phyloP scores from a whole-genome alignment of 352 stramenopile species.

The Hyaloperonospora arabidopsidis region DNA sequence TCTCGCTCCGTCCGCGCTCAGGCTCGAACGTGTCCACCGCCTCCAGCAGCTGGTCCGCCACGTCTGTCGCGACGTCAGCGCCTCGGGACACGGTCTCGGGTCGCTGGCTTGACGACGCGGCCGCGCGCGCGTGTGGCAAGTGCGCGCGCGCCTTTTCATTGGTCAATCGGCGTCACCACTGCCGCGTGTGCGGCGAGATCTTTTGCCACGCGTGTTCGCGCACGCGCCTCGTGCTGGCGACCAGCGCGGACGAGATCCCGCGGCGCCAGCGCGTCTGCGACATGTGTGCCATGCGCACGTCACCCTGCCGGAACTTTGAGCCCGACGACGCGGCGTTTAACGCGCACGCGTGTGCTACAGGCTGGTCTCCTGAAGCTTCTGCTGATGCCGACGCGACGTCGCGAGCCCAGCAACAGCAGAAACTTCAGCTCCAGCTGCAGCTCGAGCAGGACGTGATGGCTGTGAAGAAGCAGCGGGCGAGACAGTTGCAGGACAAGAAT shows the following conservation, averaged over 20 bases:
- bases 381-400: too few relatives aligned
- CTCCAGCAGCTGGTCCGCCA: constrained; percentile 61
- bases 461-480: constrained; percentile 18
- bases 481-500: constrained; percentile 5
- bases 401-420: too few relatives aligned
- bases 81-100: constrained; percentile 56
- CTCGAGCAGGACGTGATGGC: constrained; percentile 9
- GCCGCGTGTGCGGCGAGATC: constrained; percentile 73
- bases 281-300: constrained; percentile 48
- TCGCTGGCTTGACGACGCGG: constrained; percentile 58
- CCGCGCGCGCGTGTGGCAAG: constrained; percentile 48
- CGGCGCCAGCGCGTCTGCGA: constrained; percentile 72
- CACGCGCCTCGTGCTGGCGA: constrained; percentile 72
- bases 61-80: constrained; percentile 22
- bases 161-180: constrained; percentile 74
- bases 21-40: constrained; percentile 62
- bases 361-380: too few relatives aligned
- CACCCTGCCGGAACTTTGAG: constrained; percentile 62
- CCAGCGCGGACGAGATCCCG: constrained; percentile 51
- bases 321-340: constrained; percentile 29
- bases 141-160: constrained; percentile 66
- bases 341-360: too few relatives aligned
- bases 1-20: constrained; percentile 31
- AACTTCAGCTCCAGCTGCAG: too few relatives aligned
- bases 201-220: constrained; percentile 78